phyloP scores from a whole-genome alignment of 2,329 filamentous ascomycete species.

The Claviceps spartinae region DNA sequence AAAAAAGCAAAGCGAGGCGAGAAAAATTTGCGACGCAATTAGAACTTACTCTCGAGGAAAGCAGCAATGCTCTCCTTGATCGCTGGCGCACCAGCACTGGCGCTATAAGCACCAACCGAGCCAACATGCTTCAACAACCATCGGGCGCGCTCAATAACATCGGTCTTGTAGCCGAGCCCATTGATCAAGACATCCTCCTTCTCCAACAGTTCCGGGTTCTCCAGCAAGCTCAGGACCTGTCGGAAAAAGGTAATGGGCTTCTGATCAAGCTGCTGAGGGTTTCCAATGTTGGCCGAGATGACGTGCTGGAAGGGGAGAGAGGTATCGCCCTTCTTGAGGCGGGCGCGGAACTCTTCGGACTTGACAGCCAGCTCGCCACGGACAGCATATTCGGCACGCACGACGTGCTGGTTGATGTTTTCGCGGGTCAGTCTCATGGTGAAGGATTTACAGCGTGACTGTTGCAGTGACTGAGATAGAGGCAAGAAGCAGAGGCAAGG shows the following conservation, averaged over 20 bases:
- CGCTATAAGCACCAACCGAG: conserved; percentile 92
- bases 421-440: conserved; percentile 50
- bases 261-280: conserved; percentile 97
- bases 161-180: conserved; percentile 71
- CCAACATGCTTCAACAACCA: conserved; percentile 70
- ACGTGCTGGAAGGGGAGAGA: conserved; percentile 73
- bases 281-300: conserved; percentile 96
- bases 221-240: conserved; percentile 83
- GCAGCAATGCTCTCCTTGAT: conserved; percentile 83
- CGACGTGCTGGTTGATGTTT: conserved; percentile 87
- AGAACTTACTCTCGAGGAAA: conserved; percentile 71
- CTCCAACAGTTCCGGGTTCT: conserved; percentile 76
- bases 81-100: conserved; percentile 74
- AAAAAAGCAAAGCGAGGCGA: neutral
- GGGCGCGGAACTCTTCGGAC: conserved; percentile 78
- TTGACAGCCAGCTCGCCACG: conserved; percentile 89
- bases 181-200: conserved; percentile 67
- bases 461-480: conserved; percentile 10
- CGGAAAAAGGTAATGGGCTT: conserved; percentile 99
- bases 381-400: conserved; percentile 86
- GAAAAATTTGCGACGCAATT: no score
- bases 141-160: conserved; percentile 75
- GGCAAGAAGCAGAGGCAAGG: neutral
- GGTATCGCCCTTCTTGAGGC: conserved; percentile 45
- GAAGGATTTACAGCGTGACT: conserved; percentile 13